These are phyloP conservation scores for Aspergillus luchuensis DNA, from an alignment of 2,329 filamentous ascomycete genomes.

Conservation along the genomic window DNA sequence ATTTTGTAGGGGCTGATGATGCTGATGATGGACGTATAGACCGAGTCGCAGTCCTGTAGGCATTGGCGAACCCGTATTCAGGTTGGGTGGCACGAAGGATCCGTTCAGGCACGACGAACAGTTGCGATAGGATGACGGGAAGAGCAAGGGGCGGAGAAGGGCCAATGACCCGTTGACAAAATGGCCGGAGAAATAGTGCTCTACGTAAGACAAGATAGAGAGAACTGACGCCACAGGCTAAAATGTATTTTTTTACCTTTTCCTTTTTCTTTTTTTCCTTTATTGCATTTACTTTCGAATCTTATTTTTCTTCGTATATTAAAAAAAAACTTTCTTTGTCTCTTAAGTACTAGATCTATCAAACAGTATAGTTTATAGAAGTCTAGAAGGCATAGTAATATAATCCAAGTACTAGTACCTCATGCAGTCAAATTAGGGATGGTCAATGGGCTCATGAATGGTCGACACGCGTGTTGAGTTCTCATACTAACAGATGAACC, in stretches of 20 bases:
- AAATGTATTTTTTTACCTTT: not conserved
- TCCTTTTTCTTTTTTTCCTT: not conserved
- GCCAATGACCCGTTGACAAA: conserved; percentile 14
- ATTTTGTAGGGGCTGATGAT: not conserved
- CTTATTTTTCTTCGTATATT: not conserved
- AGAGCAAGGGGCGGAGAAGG: not conserved
- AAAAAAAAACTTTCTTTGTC: no score
- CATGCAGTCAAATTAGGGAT: not conserved
- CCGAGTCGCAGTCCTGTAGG: not conserved
- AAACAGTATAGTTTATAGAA: no score
- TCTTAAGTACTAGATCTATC: no score
- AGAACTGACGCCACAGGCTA: not conserved
- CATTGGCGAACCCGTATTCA: not conserved
- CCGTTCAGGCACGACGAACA: conserved; percentile 1
- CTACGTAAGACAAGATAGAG: conserved; percentile 18
- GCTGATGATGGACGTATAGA: not conserved
- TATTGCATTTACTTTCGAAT: not conserved
- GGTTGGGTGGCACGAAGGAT: not conserved
- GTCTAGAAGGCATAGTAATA: not conserved
- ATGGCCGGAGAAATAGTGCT: conserved; percentile 16
- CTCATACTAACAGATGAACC: not conserved
- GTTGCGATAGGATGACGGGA: not conserved
- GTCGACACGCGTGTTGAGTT: not conserved
- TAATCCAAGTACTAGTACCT: not conserved
- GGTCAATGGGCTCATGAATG: not conserved